These are phyloP conservation scores for Ascochyta fabae DNA, from an alignment of 2,329 filamentous ascomycete species.

Conservation along the genomic window DNA sequence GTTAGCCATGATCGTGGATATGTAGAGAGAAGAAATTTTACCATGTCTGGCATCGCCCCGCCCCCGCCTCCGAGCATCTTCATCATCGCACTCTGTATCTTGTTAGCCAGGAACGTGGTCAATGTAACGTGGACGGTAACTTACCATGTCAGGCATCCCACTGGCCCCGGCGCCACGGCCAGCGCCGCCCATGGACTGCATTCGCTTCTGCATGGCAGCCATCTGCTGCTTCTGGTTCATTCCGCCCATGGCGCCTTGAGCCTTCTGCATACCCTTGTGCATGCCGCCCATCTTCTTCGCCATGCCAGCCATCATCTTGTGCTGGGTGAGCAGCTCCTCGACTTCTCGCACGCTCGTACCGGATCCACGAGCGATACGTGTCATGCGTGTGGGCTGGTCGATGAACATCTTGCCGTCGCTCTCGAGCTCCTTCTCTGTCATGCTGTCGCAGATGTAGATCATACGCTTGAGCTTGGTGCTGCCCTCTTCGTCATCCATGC, in stretches of 20 bases:
- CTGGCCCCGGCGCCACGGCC: slow-evolving; percentile 59
- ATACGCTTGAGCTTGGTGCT: slow-evolving; percentile 91
- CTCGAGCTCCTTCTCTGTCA: slow-evolving; percentile 96
- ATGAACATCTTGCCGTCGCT: slow-evolving; percentile 93
- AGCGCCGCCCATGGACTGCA: slow-evolving; percentile 88
- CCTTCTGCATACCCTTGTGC: slow-evolving; percentile 90
- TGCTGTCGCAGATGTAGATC: slow-evolving; percentile 98
- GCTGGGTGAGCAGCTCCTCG: slow-evolving; percentile 95
- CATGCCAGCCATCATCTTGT: slow-evolving; percentile 99
- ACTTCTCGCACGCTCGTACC: slow-evolving; percentile 92
- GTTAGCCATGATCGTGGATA: neutral
- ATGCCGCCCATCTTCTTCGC: slow-evolving; percentile 99
- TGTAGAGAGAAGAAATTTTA: too few relatives aligned
- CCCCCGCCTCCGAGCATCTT: slow-evolving; percentile 83
- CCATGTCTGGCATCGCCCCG: slow-evolving; percentile 69
- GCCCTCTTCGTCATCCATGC: slow-evolving; percentile 98
- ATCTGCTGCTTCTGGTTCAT: slow-evolving; percentile 92
- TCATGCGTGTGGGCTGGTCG: slow-evolving; percentile 91
- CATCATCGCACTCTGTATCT: slow-evolving; percentile 68
- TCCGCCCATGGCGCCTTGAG: slow-evolving; percentile 88
- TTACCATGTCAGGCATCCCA: slow-evolving; percentile 77
- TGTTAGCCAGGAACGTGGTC: neutral
- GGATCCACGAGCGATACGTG: slow-evolving; percentile 84
- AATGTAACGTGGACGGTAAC: neutral
- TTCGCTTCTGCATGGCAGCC: slow-evolving; percentile 94